phyloP scores from a whole-genome alignment of 169 alveolate species.

The Plasmodium reichenowi region DNA sequence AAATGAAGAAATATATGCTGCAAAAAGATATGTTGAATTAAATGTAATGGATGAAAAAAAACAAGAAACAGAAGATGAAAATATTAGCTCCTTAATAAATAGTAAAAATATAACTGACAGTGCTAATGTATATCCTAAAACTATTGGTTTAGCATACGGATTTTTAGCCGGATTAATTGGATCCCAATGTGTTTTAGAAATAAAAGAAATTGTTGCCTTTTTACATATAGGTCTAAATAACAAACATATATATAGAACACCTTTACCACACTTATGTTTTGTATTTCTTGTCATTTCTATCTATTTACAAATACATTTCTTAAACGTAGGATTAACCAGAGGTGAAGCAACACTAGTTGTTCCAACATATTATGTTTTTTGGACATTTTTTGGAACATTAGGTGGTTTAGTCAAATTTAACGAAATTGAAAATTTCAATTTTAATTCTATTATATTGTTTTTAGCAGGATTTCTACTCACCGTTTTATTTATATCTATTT shows the following conservation, averaged over 20 bases:
- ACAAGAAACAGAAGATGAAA: constrained; percentile 57
- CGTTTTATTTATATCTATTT: constrained; percentile 79
- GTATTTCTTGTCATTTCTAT: constrained; percentile 84
- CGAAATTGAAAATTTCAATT: constrained; percentile 86
- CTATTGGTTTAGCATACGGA: constrained; percentile 86
- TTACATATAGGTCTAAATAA: constrained; percentile 78
- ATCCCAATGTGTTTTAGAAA: constrained; percentile 88
- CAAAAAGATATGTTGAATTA: constrained; percentile 79
- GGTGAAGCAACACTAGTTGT: constrained; percentile 90
- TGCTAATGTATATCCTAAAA: constrained; percentile 78
- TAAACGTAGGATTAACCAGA: constrained; percentile 87
- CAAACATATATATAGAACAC: constrained; percentile 77
- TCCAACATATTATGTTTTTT: constrained; percentile 88
- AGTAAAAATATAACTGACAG: constrained; percentile 49
- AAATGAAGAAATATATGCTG: constrained; percentile 78
- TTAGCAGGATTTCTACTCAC: constrained; percentile 81
- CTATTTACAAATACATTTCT: constrained; percentile 87
- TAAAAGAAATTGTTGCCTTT: constrained; percentile 87
- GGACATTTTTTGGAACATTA: constrained; percentile 90
- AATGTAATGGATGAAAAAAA: constrained; percentile 69
- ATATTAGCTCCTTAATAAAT: constrained; percentile 24
- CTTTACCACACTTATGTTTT: constrained; percentile 85
- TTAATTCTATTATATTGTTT: constrained; percentile 79
- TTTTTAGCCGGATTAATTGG: constrained; percentile 89
- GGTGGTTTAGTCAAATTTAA: constrained; percentile 90